phyloP scores from a whole-genome alignment of 2,329 filamentous ascomycete genomes.

The Alternaria sp. region DNA sequence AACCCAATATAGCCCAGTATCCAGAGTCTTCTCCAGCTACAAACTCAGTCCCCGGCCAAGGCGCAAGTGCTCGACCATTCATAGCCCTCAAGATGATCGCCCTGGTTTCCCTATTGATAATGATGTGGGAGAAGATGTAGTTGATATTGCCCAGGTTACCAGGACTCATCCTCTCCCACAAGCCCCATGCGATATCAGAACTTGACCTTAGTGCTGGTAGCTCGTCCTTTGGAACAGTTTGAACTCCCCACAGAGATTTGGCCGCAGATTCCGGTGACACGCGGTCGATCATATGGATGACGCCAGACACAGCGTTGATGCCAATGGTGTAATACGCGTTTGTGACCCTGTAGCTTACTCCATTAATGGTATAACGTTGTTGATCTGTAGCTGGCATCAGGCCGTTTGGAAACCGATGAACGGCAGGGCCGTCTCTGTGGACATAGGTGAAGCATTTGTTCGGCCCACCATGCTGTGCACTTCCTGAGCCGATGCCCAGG shows the following conservation, averaged over 20 bases:
- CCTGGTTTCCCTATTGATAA: conserved; percentile 13
- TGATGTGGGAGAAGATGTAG: conserved; percentile 13
- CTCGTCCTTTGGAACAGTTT: background rate
- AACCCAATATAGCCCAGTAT: conserved; percentile 4
- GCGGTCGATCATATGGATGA: conserved; percentile 6
- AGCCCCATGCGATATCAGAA: conserved; percentile 24
- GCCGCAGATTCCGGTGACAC: background rate
- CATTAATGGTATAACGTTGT: background rate
- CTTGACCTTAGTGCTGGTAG: conserved; percentile 15
- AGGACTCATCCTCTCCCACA: conserved; percentile 14
- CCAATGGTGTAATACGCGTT: conserved; percentile 3
- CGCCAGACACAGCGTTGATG: background rate
- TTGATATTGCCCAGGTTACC: conserved; percentile 13
- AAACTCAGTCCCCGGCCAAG: background rate
- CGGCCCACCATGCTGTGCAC: background rate
- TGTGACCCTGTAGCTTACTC: background rate
- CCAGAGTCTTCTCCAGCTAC: background rate
- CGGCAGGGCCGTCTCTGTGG: background rate
- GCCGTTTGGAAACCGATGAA: conserved; percentile 5
- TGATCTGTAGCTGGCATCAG: background rate
- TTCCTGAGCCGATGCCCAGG: background rate
- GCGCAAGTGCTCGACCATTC: background rate
- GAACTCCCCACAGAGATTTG: background rate
- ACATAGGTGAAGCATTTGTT: background rate
- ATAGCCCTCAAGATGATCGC: background rate